These are phyloP conservation scores for Fraxinus paxiana DNA, from an alignment of 305 asterid species.

Conservation along the genomic window DNA sequence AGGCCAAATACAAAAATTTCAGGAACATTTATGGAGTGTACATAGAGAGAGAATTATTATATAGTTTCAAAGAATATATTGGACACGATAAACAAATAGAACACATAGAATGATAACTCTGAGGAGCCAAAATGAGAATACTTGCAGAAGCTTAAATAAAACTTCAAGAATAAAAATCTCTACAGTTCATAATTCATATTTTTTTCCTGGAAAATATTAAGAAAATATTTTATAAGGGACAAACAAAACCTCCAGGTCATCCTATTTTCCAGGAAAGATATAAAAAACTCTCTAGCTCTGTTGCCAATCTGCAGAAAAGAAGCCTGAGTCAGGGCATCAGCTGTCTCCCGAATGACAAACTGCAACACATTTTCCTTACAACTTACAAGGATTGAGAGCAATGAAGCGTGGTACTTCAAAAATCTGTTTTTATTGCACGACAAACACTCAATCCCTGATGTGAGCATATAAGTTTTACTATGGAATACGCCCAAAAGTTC, in stretches of 20 bases:
- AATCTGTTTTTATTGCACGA: not conserved
- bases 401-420: not conserved
- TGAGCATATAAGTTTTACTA: not conserved
- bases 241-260: not conserved
- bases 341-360: not conserved
- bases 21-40: slow-evolving; percentile 3
- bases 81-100: not conserved
- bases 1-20: slow-evolving; percentile 9
- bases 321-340: not conserved
- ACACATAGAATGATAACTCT: not conserved
- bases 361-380: not conserved
- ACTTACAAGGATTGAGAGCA: not conserved
- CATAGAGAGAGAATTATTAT: not conserved
- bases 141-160: not conserved
- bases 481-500: not conserved
- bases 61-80: not conserved
- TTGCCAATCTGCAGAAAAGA: not conserved
- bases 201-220: not conserved
- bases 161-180: not conserved
- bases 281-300: not conserved
- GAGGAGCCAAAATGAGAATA: not conserved
- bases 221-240: not conserved
- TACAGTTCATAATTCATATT: not conserved
- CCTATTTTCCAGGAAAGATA: not conserved
- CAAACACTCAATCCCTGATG: not conserved